Base-by-base conservation (phyloP, 208 protist species). In the Trypanosoma melophagium region DNA sequence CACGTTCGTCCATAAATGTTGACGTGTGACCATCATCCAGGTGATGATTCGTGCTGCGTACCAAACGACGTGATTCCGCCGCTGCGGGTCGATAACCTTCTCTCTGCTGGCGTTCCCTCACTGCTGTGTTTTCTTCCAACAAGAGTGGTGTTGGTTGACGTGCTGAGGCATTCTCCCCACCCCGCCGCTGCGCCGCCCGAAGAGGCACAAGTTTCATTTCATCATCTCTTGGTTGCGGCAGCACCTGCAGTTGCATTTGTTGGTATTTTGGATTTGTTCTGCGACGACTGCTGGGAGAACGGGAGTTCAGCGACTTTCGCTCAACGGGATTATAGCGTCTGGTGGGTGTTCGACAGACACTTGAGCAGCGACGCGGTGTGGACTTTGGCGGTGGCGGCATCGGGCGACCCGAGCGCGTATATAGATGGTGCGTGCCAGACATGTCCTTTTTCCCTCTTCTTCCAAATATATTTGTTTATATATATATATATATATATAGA, bases 301-400 rank as follows among this genome's bases (percentile, higher is more conserved):
- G 42, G 28, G 35, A 12, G 19, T 24, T 16, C 51, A 14, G 19
- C 45, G 56, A 47, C 40, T 19, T 28, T 51, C 60, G 53, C 35
- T 51, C 53, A n/a, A 60, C 42, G 17, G 77, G 69, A 38, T 79
- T 74, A 41, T 76, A 83, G 14, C 83, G 79, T 25, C 63, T 45
- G n/a, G 83, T 89, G 24, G 85, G 85, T 17, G 87, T 78, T 25
- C 81, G 81, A 41, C 81, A 69, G 12, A 89, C 56, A 38, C 64
- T 76, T 35, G 83, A 83, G 55, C 54, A 63, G 41, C 86, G 86
- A 5, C 56, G 71, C 10, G 89, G 86, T 7, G 83, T 69, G 47
- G 59, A 76, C 49, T 63, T 79, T 19, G 86, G 89, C 50, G 84
- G 86, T 14, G 72, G 68, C 40, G 89, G 86, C n/a, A 89, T 80